Percentiles rank a stretch among this genome's conserved stretches.
phyloP scores from a whole-genome alignment of 2,329 filamentous ascomycete genomes.

The Exophiala sp. region DNA sequence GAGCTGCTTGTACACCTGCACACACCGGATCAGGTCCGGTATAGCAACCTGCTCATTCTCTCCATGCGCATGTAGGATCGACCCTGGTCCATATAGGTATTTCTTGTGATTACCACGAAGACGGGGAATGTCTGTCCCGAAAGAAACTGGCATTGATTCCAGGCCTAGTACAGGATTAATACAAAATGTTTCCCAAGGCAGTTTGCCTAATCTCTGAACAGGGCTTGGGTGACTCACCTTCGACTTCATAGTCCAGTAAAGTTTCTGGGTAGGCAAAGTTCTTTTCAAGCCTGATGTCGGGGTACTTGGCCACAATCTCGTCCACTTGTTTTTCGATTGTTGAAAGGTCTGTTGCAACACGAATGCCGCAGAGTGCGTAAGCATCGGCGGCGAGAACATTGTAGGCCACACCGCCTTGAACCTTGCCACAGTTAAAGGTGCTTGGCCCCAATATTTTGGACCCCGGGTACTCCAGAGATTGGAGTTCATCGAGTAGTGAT shows the following conservation, averaged over 20 bases:
- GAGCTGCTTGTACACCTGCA: constrained; percentile 34
- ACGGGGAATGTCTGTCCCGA: constrained; percentile 39
- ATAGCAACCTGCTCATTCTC: constrained; percentile 36
- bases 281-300: constrained; percentile 34
- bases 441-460: constrained; percentile 38
- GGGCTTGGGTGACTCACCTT: too few relatives aligned
- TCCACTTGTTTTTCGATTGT: constrained; percentile 34
- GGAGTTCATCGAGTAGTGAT: constrained; percentile 33
- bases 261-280: constrained; percentile 38
- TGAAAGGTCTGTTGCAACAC: constrained; percentile 36
- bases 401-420: constrained; percentile 38
- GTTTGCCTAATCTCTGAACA: too few relatives aligned
- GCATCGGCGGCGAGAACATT: constrained; percentile 39
- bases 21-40: constrained; percentile 36
- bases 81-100: constrained; percentile 39
- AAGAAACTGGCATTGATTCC: constrained; percentile 35
- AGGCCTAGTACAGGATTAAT: constrained; percentile 30
- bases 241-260: constrained; percentile 37
- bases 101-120: constrained; percentile 34
- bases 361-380: constrained; percentile 38
- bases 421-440: constrained; percentile 39
- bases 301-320: constrained; percentile 33
- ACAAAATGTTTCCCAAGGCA: too few relatives aligned
- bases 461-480: constrained; percentile 31
- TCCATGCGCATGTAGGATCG: constrained; percentile 38